Evolutionary conservation across 208 protist species (phyloP), one percentile per base, ranked within the genome.

Genomic region (Kentomonas sorsogonicus): DNA sequence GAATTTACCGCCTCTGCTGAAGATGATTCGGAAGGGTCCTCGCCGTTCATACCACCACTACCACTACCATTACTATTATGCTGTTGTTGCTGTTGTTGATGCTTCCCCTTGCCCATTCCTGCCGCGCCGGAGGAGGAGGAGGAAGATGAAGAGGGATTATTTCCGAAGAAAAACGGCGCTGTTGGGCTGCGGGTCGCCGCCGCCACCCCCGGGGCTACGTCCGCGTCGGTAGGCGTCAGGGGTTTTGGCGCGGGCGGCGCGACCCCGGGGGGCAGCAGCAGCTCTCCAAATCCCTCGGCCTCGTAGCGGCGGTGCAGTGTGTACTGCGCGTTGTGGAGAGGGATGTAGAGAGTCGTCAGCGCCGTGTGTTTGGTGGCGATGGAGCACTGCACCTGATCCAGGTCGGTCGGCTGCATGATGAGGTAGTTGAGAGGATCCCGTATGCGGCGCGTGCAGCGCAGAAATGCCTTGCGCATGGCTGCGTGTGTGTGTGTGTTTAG

Each of bases 261-360:
- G 13, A 74, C 59, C 27, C 78, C 78, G 20, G 53, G 52, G 0
- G 80, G 66, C 41, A 79, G 38, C 10, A 83, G 51, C 54, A 93
- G 59, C 63, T 88, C 82, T 0, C 76, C 82, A 68, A 93, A 84
- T 68, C 81, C 68, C 71, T 93, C 86, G 13, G 82, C 86, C 51
- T 90, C 82, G 63, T 90, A 93, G 26, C 86, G 81, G 31, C 65
- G 52, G 61, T 93, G 86, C 39, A 93, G 66, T 9, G 65, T 57
- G 47, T 68, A 54, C 58, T 93, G 86, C 1, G 88, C 60, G 45
- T 84, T 84, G 53, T 64, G 63, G 52, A 90, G 50, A 1, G 86
- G 86, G 23, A 90, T 55, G 39, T 86, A 90, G 69, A 78, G 90
- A 4, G 86, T 89, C 40, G 86, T 71, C 57, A 93, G 85, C n/a